Evolutionary conservation across 441 rosid genomes (phyloP).

Genomic region (Pelargonium myrrhifolium): DNA sequence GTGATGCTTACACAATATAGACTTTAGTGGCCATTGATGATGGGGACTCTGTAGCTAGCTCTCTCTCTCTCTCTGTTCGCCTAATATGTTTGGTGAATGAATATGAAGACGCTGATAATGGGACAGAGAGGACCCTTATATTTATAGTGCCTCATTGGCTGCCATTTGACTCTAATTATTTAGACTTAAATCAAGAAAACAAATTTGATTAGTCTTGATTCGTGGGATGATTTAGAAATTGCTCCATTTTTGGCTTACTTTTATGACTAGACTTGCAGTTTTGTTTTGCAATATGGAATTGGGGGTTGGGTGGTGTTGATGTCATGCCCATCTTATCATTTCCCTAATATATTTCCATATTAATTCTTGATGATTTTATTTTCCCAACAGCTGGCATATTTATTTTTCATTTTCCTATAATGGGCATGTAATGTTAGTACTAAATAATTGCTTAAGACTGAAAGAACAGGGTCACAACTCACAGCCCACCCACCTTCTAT

Average conservation of each 20-base stretch:
- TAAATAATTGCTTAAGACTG: too few species aligned
- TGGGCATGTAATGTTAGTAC: too few species aligned
- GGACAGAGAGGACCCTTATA: slow-evolving; percentile 14
- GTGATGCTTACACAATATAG: slow-evolving; percentile 45
- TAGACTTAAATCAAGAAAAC: background rate
- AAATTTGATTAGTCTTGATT: slow-evolving; percentile 8
- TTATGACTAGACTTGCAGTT: background rate
- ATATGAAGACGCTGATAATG: background rate
- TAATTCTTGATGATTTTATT: background rate
- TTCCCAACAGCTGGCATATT: too few species aligned
- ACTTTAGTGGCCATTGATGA: slow-evolving; percentile 53
- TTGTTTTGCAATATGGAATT: slow-evolving; percentile 2
- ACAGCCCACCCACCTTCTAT: too few species aligned
- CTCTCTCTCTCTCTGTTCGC: background rate
- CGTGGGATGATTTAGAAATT: slow-evolving; percentile 7
- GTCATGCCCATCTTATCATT: slow-evolving; percentile 18
- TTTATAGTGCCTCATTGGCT: slow-evolving; percentile 26
- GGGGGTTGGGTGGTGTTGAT: slow-evolving; percentile 7
- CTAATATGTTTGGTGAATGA: background rate
- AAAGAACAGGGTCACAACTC: too few species aligned
- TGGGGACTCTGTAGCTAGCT: background rate
- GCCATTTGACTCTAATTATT: background rate
- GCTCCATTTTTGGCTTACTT: slow-evolving; percentile 14
- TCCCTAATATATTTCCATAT: background rate
- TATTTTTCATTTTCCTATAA: too few species aligned